A percentile compares a stretch with the other conserved stretches of the same genome.
Evolutionary conservation across 1,284 basidiomycete genomes (phyloP).

Genomic region (Pterula multifida): DNA sequence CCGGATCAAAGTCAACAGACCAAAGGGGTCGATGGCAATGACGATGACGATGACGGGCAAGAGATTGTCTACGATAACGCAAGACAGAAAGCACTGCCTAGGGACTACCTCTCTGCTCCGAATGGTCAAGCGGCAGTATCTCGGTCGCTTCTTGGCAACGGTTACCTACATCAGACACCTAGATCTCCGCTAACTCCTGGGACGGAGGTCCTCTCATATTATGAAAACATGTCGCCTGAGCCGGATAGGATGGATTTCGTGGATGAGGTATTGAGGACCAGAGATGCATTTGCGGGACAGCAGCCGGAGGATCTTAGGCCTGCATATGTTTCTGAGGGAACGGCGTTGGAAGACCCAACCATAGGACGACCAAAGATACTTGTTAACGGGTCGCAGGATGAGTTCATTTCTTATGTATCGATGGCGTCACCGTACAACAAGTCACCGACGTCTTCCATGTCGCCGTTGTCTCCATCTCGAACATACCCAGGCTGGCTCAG

Average conservation of each 20-base stretch:
- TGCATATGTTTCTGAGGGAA: not conserved
- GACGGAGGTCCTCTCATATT: not conserved
- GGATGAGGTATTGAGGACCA: not conserved
- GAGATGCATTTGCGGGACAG: not conserved
- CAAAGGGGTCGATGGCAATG: not conserved
- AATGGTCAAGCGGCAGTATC: not conserved
- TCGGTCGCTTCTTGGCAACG: not conserved
- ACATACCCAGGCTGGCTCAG: not conserved
- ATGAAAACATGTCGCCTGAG: not conserved
- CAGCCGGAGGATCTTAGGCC: not conserved
- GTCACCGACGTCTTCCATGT: not conserved
- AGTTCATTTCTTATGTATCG: not conserved
- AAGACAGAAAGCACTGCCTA: not conserved
- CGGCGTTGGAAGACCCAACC: not conserved
- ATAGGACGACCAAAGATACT: not conserved
- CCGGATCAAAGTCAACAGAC: too few relatives aligned
- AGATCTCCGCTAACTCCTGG: not conserved
- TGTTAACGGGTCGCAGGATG: not conserved
- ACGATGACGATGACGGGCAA: not conserved
- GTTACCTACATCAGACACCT: not conserved
- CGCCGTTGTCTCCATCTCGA: not conserved
- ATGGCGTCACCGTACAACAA: not conserved
- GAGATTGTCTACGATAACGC: not conserved
- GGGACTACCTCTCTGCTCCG: not conserved
- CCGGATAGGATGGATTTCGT: constrained; percentile 1